Conservation (phyloP, 306 rosid genomes). For the Sindora glabra region DNA sequence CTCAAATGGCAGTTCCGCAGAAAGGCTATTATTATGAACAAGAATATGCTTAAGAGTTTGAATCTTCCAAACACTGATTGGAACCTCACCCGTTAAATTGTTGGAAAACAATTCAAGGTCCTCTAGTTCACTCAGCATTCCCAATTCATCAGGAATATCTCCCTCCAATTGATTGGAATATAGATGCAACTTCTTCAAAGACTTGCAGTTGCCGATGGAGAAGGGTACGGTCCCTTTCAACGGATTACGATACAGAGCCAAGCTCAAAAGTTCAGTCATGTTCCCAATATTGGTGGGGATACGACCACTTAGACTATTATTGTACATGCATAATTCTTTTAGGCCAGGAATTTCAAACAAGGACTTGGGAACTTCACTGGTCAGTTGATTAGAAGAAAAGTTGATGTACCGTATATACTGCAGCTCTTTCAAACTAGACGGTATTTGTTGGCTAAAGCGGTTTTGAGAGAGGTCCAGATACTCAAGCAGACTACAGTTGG, state of each 20-base stretch:
- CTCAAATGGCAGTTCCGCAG: constrained; percentile 63
- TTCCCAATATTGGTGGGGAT: constrained; percentile 52
- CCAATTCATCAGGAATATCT: constrained; percentile 62
- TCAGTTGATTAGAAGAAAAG: constrained; percentile 29
- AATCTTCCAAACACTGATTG: constrained; percentile 77
- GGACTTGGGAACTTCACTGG: constrained; percentile 41
- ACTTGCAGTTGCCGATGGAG: constrained; percentile 58
- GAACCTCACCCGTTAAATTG: constrained; percentile 62
- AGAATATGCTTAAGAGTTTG: constrained; percentile 43
- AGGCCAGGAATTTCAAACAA: constrained; percentile 38
- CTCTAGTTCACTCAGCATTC: constrained; percentile 36
- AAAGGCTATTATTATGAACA: constrained; percentile 59
- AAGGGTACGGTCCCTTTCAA: constrained; percentile 59
- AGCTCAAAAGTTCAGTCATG: constrained; percentile 18
- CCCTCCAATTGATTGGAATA: constrained; percentile 63
- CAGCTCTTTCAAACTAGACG: constrained; percentile 29
- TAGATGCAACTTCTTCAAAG: constrained; percentile 39
- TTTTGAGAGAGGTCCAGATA: constrained; percentile 36
- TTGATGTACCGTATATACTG: constrained; percentile 13
- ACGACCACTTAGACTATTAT: constrained; percentile 42
- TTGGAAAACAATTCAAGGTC: constrained; percentile 52
- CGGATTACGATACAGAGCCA: constrained; percentile 30
- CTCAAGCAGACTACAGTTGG: constrained; percentile 35
- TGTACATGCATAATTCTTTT: constrained; percentile 15
- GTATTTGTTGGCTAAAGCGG: constrained; percentile 38